Base-by-base conservation (phyloP, 345 rosid genomes). In the Bruguiera sexangula region DNA sequence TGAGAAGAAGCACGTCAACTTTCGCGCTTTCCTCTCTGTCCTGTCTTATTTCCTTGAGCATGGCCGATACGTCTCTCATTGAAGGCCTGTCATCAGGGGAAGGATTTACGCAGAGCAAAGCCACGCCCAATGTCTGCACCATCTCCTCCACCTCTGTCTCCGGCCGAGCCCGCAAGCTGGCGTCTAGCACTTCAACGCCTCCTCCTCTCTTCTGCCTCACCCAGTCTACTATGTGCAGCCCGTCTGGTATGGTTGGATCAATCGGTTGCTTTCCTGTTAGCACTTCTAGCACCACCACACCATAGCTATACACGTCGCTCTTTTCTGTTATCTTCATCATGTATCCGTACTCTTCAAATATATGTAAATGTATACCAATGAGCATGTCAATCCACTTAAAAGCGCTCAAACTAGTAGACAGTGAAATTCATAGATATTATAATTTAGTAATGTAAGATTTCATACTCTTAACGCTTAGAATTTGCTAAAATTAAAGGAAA, bases 281-380 rank as follows among this genome's bases (percentile, higher is more conserved):
- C 43, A 95, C 96, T 82, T 92, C 96, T 20, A 92, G 78, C 16
- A 86, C 83, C 53, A 92, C 96, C 36, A 95, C 91, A 0, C 96
- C 99, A 9, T 87, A 94, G 92, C 99, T 94, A 66, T 94, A 94
- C 27, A 94, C 96, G 58, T 94, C 97, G 24, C 97, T 91, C 46
- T 94, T 94, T 81, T 94, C 96, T 72, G 97, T 92, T 34, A 95
- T 95, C 84, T 91, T 95, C 99, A 88, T 87, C 88, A 85, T 87
- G 74, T 86, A 89, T 30, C 97, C 96, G 69, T 95, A 95, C 79
- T 95, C 99, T 95, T 43, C 83, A 68, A 57, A 32, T 68, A 7
- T 34, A 34, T 34, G 5, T 5, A 7, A 7, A 34, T 34, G 6
- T 5, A 32, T 32, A 7, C 7, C 37, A 34, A 34, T 34, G 8